Evolutionary conservation across 2,329 filamentous ascomycete genomes (phyloP).

Genomic region (Aphanoascus verrucosus): DNA sequence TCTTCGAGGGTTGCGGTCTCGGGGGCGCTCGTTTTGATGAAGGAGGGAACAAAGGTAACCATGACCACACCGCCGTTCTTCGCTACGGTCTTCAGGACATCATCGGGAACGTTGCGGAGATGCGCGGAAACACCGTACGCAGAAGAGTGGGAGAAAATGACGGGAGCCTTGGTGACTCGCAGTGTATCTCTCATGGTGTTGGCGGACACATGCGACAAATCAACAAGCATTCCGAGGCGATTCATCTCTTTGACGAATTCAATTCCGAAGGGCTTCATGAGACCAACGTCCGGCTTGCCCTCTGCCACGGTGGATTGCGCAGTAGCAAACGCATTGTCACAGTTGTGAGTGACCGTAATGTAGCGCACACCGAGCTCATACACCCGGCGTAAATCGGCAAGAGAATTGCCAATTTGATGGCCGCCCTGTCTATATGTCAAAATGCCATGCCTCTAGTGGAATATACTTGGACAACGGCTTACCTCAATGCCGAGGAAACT

Average conservation of each 20-base stretch:
- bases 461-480: neutral
- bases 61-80: conserved; percentile 35
- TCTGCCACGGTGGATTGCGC: conserved; percentile 18
- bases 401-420: conserved; percentile 22
- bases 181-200: conserved; percentile 21
- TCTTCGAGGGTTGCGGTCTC: conserved; percentile 25
- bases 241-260: conserved; percentile 23
- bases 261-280: conserved; percentile 18
- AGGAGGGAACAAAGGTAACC: conserved; percentile 30
- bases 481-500: conserved; percentile 22
- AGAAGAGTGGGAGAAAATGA: conserved; percentile 21
- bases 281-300: conserved; percentile 17
- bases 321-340: conserved; percentile 23
- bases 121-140: conserved; percentile 22
- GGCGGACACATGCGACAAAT: conserved; percentile 22
- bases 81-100: conserved; percentile 28
- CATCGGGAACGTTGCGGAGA: conserved; percentile 35
- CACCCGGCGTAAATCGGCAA: conserved; percentile 15
- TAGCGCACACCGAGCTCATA: conserved; percentile 19
- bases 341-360: conserved; percentile 23
- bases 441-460: neutral
- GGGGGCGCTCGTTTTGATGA: conserved; percentile 23
- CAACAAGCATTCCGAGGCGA: conserved; percentile 23
- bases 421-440: conserved; percentile 16
- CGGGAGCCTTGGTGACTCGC: conserved; percentile 18